Conservation (phyloP, 805 yeast species). For the Pichia exigua region DNA sequence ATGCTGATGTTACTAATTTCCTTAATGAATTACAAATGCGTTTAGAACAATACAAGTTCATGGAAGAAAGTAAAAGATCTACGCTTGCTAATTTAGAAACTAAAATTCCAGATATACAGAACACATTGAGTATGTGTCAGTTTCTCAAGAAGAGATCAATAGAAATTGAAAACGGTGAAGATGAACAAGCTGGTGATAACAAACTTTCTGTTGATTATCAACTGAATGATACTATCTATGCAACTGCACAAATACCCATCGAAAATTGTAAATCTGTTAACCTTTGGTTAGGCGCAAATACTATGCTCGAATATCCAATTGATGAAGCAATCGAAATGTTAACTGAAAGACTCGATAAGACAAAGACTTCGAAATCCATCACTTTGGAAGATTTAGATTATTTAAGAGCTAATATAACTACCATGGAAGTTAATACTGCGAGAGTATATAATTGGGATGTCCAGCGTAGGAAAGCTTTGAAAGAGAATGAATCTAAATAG, state of each 20-base stretch:
- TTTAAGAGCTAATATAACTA: conserved; percentile 81
- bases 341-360: conserved; percentile 50
- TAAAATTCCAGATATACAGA: conserved; percentile 87
- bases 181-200: conserved; percentile 28
- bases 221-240: conserved; percentile 85
- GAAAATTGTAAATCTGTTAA: conserved; percentile 53
- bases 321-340: conserved; percentile 78
- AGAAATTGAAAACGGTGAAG: conserved; percentile 26
- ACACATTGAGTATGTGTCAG: conserved; percentile 68
- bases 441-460: conserved; percentile 87
- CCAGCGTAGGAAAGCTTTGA: conserved; percentile 51
- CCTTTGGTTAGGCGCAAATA: conserved; percentile 97
- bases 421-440: conserved; percentile 97
- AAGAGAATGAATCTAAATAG: conserved; percentile 14
- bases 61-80: conserved; percentile 55
- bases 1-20: conserved; percentile 33
- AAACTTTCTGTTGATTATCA: conserved; percentile 60
- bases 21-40: conserved; percentile 78
- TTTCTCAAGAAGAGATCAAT: conserved; percentile 45
- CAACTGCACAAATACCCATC: conserved; percentile 67
- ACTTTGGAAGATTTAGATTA: conserved; percentile 83
- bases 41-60: conserved; percentile 80
- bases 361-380: conserved; percentile 47
- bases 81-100: conserved; percentile 45
- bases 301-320: conserved; percentile 90